Conservation (phyloP, 139 green algal genomes). For the Astrephomene gubernaculifera region DNA sequence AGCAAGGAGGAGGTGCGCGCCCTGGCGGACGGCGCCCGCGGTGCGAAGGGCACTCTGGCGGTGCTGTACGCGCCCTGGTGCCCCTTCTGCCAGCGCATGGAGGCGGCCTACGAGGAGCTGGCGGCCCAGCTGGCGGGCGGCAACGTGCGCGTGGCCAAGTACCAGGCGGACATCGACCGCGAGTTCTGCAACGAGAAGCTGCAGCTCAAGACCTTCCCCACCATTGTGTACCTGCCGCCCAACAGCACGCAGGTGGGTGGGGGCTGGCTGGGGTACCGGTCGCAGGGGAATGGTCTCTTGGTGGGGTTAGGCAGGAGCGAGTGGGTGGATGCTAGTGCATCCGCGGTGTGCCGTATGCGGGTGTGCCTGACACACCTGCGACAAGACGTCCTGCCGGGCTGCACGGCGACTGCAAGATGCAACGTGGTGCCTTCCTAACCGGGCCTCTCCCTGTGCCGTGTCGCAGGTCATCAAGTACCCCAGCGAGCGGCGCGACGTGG, state of each 20-base stretch:
- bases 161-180: conserved; percentile 87
- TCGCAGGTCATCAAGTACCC: conserved; percentile 84
- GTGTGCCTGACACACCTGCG: too few relatives aligned
- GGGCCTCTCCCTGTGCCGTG: not conserved
- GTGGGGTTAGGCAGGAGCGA: too few relatives aligned
- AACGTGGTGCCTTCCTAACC: too few relatives aligned
- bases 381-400: too few relatives aligned
- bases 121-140: conserved; percentile 72
- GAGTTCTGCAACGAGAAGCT: conserved; percentile 81
- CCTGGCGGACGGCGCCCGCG: conserved; percentile 68
- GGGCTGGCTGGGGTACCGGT: too few relatives aligned
- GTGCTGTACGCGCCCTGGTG: conserved; percentile 98
- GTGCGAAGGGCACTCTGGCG: conserved; percentile 84
- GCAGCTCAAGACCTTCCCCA: conserved; percentile 93
- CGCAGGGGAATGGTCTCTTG: too few relatives aligned
- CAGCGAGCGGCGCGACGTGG: conserved; percentile 82
- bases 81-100: conserved; percentile 91
- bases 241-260: conserved; percentile 22
- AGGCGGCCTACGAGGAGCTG: conserved; percentile 77
- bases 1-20: conserved; percentile 69
- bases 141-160: conserved; percentile 54
- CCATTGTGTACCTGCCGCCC: conserved; percentile 87
- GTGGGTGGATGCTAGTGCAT: too few relatives aligned
- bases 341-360: too few relatives aligned
- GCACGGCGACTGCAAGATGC: too few relatives aligned